Base-by-base conservation (phyloP, 805 yeast species). In the Lipomyces kockii region DNA sequence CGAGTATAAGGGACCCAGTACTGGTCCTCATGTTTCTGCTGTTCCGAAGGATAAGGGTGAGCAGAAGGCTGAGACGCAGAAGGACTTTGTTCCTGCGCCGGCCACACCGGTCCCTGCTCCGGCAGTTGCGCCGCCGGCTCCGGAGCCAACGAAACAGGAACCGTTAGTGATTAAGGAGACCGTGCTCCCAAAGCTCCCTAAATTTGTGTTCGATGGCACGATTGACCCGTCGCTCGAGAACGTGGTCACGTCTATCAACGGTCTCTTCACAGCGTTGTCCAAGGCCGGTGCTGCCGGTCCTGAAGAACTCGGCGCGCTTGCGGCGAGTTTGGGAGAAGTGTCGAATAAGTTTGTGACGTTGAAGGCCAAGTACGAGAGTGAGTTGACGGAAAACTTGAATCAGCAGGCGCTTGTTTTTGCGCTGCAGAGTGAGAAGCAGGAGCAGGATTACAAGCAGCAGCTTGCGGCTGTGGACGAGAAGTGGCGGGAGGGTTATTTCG, bases 401-500 rank as follows among this genome's bases (percentile, higher is more conserved):
- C 69, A 74, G 29, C 79, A 80, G 65, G 77, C 75, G 25, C 73
- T 74, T 29, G 77, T 79, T 65, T 67, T 80, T 56, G 72, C 73
- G 3, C 54, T 60, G n/a, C 74, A 72, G 57, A 71, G 66, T 11
- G 72, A 73, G 62, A 69, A 71, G 25, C 68, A 68, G 20, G 69
- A 70, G 32, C 67, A 65, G 37, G 77, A 78, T 35, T 70, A 77
- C 17, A 62, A 76, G 56, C 72, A 74, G 54, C 76, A 76, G 71
- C 74, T 77, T 58, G 78, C 73, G 52, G 76, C 64, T 79, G 87
- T 75, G 86, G 89, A 79, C 81, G 81, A 82, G 63, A 82, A 84
- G 64, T 86, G 89, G 77, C 81, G 86, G 73, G 78, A 82, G 54
- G 88, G 89, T 72, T 88, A 89, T 75, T 85, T 85, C 67, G 76